These are phyloP conservation scores for Podila clonocystis DNA, from an alignment of 192 early-diverging fungal genomes.

Conservation along the genomic window DNA sequence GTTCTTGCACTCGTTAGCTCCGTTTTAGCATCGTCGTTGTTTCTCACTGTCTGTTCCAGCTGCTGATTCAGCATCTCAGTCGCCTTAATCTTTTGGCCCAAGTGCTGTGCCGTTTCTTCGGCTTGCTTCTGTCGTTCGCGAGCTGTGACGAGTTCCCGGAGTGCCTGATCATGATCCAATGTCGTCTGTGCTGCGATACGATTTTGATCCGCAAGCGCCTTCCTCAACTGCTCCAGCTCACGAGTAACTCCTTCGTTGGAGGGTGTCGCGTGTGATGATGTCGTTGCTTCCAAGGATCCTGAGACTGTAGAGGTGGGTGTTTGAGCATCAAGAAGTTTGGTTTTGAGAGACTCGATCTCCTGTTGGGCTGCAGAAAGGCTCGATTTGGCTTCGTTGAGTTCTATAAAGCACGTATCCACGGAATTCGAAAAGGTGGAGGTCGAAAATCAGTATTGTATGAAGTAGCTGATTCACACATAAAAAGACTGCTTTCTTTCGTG, in stretches of 20 bases:
- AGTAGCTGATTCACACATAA: too few relatives aligned
- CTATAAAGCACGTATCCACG: neutral
- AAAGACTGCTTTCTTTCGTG: neutral
- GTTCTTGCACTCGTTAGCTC: neutral
- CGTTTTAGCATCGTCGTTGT: neutral
- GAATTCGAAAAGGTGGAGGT: neutral
- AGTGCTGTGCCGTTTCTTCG: neutral
- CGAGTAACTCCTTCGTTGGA: neutral
- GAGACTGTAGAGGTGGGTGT: neutral
- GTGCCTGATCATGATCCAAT: neutral
- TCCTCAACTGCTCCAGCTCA: neutral
- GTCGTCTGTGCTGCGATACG: neutral
- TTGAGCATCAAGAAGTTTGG: neutral
- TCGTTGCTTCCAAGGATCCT: neutral
- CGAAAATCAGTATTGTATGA: too few relatives aligned
- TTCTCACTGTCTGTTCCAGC: neutral
- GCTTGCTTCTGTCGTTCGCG: slow-evolving; percentile 1
- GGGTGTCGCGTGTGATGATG: neutral
- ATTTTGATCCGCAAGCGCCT: neutral
- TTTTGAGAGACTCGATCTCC: slow-evolving; percentile 1
- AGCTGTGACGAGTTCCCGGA: neutral
- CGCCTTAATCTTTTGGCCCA: slow-evolving; percentile 1
- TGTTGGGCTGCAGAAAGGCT: neutral
- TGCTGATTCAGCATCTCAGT: slow-evolving; percentile 3
- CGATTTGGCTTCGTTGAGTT: neutral